phyloP scores from a whole-genome alignment of 2,329 filamentous ascomycete genomes.

The Aspergillus phoenicis region DNA sequence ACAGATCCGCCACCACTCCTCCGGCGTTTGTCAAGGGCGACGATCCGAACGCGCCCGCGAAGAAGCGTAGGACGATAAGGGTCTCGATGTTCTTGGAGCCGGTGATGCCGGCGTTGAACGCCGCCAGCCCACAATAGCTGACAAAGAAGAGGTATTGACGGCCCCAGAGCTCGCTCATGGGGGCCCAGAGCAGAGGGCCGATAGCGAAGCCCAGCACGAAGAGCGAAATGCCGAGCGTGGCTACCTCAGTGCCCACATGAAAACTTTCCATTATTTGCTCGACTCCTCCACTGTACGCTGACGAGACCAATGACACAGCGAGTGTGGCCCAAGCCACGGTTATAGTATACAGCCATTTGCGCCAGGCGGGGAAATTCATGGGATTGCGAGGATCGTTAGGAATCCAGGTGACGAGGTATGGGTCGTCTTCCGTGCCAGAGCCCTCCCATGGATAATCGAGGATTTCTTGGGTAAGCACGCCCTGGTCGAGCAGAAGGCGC shows the following conservation, averaged over 20 bases:
- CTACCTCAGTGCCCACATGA: conserved; percentile 34
- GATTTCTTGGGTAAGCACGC: conserved; percentile 31
- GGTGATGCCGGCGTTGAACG: conserved; percentile 63
- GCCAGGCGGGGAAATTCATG: conserved; percentile 35
- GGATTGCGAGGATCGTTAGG: conserved; percentile 45
- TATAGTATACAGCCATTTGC: conserved; percentile 44
- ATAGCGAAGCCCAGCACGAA: conserved; percentile 50
- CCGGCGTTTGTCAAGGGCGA: conserved; percentile 61
- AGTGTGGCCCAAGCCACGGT: conserved; percentile 41
- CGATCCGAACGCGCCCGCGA: conserved; percentile 62
- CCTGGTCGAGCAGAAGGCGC: conserved; percentile 21
- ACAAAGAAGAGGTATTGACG: conserved; percentile 35
- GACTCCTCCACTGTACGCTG: conserved; percentile 43
- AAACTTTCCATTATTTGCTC: conserved; percentile 37
- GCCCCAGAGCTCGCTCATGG: conserved; percentile 38
- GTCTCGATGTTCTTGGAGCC: conserved; percentile 53
- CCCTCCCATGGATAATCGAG: conserved; percentile 34
- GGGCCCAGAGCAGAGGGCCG: conserved; percentile 47
- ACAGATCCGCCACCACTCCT: conserved; percentile 62
- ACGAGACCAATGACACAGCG: conserved; percentile 44
- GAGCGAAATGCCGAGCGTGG: conserved; percentile 44
- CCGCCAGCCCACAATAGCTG: conserved; percentile 49
- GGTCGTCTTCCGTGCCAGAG: conserved; percentile 43
- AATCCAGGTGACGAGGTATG: conserved; percentile 44
- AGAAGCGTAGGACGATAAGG: conserved; percentile 66